Evolutionary conservation across 192 early-diverging fungal species (phyloP), one percentile per base, ranked within the genome.

Genomic region (Rhizoclosmatium sp.): DNA sequence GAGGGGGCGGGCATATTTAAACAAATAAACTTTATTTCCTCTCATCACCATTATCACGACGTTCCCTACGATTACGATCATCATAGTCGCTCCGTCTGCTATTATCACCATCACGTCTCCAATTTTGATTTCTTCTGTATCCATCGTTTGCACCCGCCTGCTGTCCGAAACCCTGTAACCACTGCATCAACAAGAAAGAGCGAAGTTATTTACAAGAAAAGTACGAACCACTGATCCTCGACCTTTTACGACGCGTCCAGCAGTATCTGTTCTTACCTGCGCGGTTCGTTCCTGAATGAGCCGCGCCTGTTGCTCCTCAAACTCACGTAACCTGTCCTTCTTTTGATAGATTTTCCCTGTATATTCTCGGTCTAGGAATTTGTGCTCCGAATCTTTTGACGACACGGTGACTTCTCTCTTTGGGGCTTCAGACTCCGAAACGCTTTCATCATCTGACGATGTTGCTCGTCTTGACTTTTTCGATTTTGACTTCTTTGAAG

Each of bases 191-290:
- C 31, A 31, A 31, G 31, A 31, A 31, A 31, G 31, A 31, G 31
- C 31, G 31, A 31, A 31, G 31, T 31, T 31, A 23, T 62, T 23
- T 40, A 23, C 19, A 62, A 62, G 7, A 68, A 21, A 31, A 72
- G 21, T 0, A 80, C 81, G 14, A 51, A 85, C 81, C 81, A 80
- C 4, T 14, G 59, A 41, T 19, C 85, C 85, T 9, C 85, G 48
- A 10, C 85, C 85, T 46, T 82, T 83, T 1, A 86, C 80, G 47
- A 83, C 71, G 40, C 82, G 48, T 21, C 85, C 85, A 7, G 81
- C 71, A 45, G 72, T 56, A 73, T 86, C 78, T 7, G 80, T 48
- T 71, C 51, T 5, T 7, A 31, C 49, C 42, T 46, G 14, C 9
- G 16, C 47, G 16, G 59, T 14, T 3, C 74, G 46, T 60, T 62